Percentiles rank a stretch among this genome's conserved stretches.
Conservation (phyloP, 768 basidiomycete species). For the Suillus plorans region DNA sequence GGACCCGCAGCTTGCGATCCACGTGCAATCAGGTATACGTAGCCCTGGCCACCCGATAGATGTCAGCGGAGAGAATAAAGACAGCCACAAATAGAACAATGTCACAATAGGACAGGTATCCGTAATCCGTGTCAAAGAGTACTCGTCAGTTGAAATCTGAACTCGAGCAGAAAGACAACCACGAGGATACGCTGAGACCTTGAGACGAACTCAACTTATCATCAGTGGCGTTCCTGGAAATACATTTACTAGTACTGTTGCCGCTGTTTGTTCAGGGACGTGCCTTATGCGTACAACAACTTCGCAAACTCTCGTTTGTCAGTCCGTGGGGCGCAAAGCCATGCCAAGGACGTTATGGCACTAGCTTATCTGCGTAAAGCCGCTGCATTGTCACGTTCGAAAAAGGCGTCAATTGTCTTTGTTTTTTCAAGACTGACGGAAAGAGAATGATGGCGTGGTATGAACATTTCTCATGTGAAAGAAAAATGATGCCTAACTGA, state of each 20-base stretch:
- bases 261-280: not conserved
- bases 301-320: not conserved
- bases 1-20: too few relatives aligned
- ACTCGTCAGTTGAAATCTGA: not conserved
- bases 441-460: constrained; percentile 2
- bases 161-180: not conserved
- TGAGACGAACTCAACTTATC: not conserved
- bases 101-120: not conserved
- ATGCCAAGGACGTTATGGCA: not conserved
- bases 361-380: not conserved
- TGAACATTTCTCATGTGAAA: not conserved
- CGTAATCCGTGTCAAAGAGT: not conserved
- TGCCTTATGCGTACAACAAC: not conserved
- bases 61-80: not conserved
- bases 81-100: not conserved
- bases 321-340: not conserved
- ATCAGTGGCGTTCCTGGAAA: not conserved
- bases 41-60: not conserved
- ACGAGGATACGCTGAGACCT: not conserved
- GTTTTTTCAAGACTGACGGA: not conserved
- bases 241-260: not conserved
- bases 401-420: not conserved
- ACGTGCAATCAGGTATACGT: not conserved
- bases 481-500: not conserved
- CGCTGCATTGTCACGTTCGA: not conserved